Percentiles rank a stretch among this genome's conserved stretches.
Evolutionary conservation across 345 rosid genomes (phyloP).

Genomic region (Lenwebbia sp.): DNA sequence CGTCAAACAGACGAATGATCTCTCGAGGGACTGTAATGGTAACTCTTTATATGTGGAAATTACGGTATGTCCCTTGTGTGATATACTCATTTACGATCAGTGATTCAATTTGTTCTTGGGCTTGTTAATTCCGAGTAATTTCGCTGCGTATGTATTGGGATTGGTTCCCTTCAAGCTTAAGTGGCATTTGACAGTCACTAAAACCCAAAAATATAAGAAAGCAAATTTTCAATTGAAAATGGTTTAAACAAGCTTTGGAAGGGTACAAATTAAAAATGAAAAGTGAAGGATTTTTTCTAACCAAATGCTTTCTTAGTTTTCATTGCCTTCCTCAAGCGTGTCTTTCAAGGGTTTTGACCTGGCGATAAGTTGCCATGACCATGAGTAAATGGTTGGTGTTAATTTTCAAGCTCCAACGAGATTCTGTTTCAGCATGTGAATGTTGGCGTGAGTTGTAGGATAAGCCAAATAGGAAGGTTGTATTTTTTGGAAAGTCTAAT

Average conservation of each 20-base stretch:
- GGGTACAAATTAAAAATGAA: not conserved
- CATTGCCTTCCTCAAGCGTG: not conserved
- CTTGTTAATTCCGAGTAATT: too few species aligned
- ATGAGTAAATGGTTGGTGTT: not conserved
- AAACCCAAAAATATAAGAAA: not conserved
- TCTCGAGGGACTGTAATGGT: too few species aligned
- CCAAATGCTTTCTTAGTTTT: not conserved
- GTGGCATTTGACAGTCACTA: not conserved
- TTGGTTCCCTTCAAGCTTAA: too few species aligned
- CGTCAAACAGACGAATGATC: too few species aligned
- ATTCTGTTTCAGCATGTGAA: not conserved
- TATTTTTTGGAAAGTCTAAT: too few species aligned
- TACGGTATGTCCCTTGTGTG: too few species aligned
- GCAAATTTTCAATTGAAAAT: not conserved
- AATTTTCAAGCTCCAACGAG: not conserved
- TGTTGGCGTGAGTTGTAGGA: too few species aligned
- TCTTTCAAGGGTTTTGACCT: not conserved
- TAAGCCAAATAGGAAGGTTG: too few species aligned
- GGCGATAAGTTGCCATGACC: not conserved
- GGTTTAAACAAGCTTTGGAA: not conserved
- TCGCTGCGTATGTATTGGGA: too few species aligned
- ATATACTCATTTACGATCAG: too few species aligned
- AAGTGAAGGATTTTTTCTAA: not conserved
- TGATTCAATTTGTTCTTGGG: too few species aligned
- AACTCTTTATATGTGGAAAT: too few species aligned